Base-by-base conservation (phyloP, 2,329 filamentous ascomycete species). In the Trichoderma brevicompactum region DNA sequence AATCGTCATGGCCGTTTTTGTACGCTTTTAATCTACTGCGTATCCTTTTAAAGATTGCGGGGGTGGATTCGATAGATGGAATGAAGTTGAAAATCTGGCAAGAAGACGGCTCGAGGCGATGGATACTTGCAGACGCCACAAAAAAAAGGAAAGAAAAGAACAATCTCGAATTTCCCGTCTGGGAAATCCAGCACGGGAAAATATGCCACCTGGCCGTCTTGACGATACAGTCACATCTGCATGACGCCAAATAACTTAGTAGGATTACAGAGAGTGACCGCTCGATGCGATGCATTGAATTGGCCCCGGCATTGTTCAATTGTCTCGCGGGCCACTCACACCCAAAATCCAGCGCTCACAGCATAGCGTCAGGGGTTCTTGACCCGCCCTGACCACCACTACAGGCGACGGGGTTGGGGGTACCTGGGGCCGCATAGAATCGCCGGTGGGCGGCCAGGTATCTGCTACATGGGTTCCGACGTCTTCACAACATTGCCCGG, bases 351-450 rank as follows among this genome's bases (percentile, higher is more conserved):
- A 55, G 36, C 19, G 19, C 48, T 17, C 48, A 50, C 48, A 50
- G 23, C 48, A 34, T n/a, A 58, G 55, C 55, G 59, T 50, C 56
- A 60, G 56, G 56, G 56, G 43, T 36, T 48, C 54, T 38, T 28
- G 40, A 53, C 56, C 56, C 44, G 8, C 49, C 48, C n/a, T 54
- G 48, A 19, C 41, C 38, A 62, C 59, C 49, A 44, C 15, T n/a
- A 28, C 23, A 28, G 23, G 23, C 28, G n/a, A 19, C 15, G 50
- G 28, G 13, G 48, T 52, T 28, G n/a, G 2, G n/a, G 40, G 28
- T 53, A 63, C 59, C 32, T 63, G 48, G 13, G 28, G n/a, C 13
- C 19, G 28, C 49, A 12, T 23, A 17, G 28, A 8, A 32, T 17
- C 2, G 28, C 17, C 48, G 8, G 38, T 38, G 5, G 15, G 12